Evolutionary conservation across 1,284 basidiomycete species (phyloP).

Genomic region (Boletus semigastroideus): DNA sequence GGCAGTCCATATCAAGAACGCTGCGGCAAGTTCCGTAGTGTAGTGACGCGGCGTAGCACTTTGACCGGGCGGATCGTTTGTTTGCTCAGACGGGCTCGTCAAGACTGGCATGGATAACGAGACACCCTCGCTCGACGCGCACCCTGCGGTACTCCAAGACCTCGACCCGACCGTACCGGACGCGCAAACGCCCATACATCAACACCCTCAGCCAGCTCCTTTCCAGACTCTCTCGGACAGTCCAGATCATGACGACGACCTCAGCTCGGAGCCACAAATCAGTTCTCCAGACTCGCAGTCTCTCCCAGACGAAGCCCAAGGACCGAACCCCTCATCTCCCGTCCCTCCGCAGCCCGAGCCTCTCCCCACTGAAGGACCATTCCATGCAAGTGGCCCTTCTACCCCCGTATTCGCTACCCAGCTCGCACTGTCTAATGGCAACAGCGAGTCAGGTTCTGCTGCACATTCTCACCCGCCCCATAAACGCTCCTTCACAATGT

Average conservation of each 20-base stretch:
- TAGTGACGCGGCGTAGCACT: not conserved
- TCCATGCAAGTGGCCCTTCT: slow-evolving; percentile 5
- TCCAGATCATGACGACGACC: slow-evolving; percentile 1
- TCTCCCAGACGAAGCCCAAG: slow-evolving; percentile 1
- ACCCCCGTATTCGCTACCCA: slow-evolving; percentile 4
- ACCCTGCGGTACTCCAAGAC: slow-evolving; percentile 2
- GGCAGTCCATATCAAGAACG: slow-evolving; percentile 23
- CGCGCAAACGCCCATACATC: slow-evolving; percentile 8
- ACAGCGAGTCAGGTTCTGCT: slow-evolving; percentile 10
- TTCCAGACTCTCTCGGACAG: slow-evolving; percentile 2
- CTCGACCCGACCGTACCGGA: slow-evolving; percentile 4
- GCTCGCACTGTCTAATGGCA: slow-evolving; percentile 10
- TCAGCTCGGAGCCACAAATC: slow-evolving; percentile 3
- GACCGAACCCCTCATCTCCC: slow-evolving; percentile 1
- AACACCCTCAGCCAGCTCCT: slow-evolving; percentile 5
- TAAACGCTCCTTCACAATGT: slow-evolving; percentile 67
- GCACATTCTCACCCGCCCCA: slow-evolving; percentile 31
- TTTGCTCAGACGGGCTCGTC: not conserved
- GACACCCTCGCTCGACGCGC: slow-evolving; percentile 7
- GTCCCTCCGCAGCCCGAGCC: slow-evolving; percentile 2
- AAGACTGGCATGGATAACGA: slow-evolving; percentile 18
- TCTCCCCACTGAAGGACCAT: slow-evolving; percentile 6
- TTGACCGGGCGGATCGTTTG: not conserved
- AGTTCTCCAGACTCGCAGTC: slow-evolving; percentile 1
- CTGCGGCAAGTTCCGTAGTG: slow-evolving; percentile 31